A percentile compares a stretch with the other conserved stretches of the same genome.
Conservation (phyloP, 208 protist species). For the Trichomonas vaginalis region DNA sequence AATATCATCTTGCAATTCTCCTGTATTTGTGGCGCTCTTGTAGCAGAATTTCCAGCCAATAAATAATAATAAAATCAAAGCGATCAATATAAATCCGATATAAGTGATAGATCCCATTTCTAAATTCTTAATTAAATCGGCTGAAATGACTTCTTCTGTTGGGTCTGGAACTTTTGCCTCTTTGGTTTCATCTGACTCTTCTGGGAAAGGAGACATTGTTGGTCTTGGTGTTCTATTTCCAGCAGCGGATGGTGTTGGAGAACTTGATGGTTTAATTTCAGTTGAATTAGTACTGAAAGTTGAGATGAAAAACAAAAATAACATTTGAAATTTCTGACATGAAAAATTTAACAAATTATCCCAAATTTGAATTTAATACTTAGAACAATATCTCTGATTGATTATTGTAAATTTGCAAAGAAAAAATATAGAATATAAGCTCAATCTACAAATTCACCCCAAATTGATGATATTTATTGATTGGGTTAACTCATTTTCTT, state of each 20-base stretch:
- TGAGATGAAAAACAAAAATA: background rate
- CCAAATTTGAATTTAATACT: too few species aligned
- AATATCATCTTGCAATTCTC: background rate
- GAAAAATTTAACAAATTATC: too few species aligned
- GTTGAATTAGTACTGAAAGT: background rate
- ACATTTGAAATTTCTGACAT: too few species aligned
- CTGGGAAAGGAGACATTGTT: background rate
- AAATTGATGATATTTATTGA: too few species aligned
- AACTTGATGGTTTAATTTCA: background rate
- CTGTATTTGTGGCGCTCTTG: background rate
- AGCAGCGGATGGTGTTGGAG: background rate
- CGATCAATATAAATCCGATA: background rate
- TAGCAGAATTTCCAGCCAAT: background rate
- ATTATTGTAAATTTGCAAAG: too few species aligned
- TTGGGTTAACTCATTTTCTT: too few species aligned
- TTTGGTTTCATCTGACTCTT: background rate
- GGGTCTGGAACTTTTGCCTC: background rate
- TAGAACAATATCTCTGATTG: too few species aligned
- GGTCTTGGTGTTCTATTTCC: background rate
- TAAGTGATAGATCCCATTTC: background rate
- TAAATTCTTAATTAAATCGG: background rate
- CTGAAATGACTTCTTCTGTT: background rate
- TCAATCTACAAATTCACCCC: too few species aligned
- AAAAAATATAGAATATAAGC: too few species aligned
- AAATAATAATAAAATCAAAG: background rate